Conservation (phyloP, 176 grass and related monocot genomes). For the Hsuehochloa calcarea region DNA sequence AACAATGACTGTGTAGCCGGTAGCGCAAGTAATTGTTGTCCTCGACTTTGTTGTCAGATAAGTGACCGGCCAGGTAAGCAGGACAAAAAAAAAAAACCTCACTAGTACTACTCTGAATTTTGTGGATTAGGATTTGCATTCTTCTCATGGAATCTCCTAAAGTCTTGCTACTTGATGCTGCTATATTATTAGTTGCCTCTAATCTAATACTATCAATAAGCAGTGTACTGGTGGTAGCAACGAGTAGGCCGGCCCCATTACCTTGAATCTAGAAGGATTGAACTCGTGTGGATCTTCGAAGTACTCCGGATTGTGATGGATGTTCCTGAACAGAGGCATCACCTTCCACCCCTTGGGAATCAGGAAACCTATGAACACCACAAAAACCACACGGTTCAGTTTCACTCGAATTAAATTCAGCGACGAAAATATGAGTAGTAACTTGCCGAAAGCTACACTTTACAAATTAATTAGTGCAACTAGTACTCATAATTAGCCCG, state of each 20-base stretch:
- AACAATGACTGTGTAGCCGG: constrained; percentile 27
- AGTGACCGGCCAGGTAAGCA: neutral
- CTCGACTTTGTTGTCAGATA: constrained; percentile 9
- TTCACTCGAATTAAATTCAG: neutral
- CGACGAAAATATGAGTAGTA: neutral
- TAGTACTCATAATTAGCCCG: neutral
- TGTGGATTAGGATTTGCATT: neutral
- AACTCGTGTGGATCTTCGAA: constrained; percentile 47
- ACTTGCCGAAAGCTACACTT: neutral
- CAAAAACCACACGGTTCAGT: neutral
- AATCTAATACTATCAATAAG: neutral
- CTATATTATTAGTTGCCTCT: neutral
- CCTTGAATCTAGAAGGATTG: constrained; percentile 53
- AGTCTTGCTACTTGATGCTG: neutral
- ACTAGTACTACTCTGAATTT: neutral
- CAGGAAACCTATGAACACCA: constrained; percentile 38
- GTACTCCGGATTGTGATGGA: constrained; percentile 47
- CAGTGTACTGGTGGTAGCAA: neutral
- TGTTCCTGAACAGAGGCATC: constrained; percentile 65
- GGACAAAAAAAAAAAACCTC: neutral
- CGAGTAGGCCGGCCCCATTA: neutral
- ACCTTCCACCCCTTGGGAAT: constrained; percentile 78
- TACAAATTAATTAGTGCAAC: neutral
- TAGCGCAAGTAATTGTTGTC: neutral
- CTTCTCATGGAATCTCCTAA: neutral